A percentile compares a stretch with the other conserved stretches of the same genome.
phyloP scores from a whole-genome alignment of 1,284 basidiomycete species.

The Leccinum pachyderme region DNA sequence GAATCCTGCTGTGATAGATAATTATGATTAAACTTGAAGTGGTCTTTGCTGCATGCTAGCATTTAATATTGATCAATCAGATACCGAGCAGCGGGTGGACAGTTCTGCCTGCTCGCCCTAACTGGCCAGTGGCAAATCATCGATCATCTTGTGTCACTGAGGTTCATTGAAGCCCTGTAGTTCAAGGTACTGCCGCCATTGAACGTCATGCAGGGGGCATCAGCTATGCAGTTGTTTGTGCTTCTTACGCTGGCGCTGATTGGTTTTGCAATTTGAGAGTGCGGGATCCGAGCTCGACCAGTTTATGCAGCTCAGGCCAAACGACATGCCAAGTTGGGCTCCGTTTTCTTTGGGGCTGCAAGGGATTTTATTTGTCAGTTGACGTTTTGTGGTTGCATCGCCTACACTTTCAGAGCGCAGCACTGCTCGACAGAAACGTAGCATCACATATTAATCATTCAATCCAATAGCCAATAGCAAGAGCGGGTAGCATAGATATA shows the following conservation, averaged over 20 bases:
- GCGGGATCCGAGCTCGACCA: neutral
- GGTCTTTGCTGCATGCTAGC: too few species aligned
- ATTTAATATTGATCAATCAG: constrained; percentile 2
- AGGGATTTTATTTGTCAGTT: neutral
- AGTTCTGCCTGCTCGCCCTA: constrained; percentile 10
- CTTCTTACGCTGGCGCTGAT: neutral
- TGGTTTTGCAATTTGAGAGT: neutral
- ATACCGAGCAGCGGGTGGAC: constrained; percentile 3
- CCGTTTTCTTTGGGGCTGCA: neutral
- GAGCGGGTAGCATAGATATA: neutral
- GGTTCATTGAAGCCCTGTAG: neutral
- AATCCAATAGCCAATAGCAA: neutral
- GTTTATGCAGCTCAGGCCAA: neutral
- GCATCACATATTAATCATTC: neutral
- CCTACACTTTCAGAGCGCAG: neutral
- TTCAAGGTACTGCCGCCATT: too few species aligned
- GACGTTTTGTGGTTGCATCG: neutral
- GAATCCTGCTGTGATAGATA: too few species aligned
- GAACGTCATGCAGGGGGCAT: too few species aligned
- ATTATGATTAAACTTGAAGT: too few species aligned
- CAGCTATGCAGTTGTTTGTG: neutral
- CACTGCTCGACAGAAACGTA: neutral
- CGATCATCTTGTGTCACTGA: neutral
- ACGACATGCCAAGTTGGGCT: neutral
- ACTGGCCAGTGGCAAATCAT: constrained; percentile 13